Conservation (phyloP, 1,284 basidiomycete species). For the Austropuccinia psidii region DNA sequence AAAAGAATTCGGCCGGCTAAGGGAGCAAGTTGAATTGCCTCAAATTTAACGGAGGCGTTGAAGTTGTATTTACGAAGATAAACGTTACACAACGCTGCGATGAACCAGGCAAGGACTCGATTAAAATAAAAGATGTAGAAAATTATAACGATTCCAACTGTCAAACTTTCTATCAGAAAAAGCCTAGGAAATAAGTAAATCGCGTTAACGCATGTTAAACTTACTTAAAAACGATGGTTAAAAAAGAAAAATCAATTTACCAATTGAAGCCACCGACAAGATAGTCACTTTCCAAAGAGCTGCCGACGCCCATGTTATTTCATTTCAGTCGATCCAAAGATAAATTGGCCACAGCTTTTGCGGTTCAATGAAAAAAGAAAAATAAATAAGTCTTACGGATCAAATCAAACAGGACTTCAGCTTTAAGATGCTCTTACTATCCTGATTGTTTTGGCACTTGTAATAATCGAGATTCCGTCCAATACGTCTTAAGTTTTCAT, state of each 20-base stretch:
- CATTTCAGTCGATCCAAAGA: background rate
- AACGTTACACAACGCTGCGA: conserved; percentile 58
- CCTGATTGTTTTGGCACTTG: too few relatives aligned
- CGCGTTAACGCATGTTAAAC: background rate
- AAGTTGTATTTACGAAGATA: conserved; percentile 59
- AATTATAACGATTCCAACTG: conserved; percentile 60
- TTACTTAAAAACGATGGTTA: background rate
- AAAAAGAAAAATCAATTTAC: background rate
- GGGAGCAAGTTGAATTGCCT: conserved; percentile 83
- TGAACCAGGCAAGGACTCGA: conserved; percentile 62
- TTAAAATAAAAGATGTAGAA: conserved; percentile 86
- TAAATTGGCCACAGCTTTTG: too few relatives aligned
- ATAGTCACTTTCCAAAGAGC: background rate
- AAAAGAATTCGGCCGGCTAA: conserved; percentile 74
- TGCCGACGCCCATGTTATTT: background rate
- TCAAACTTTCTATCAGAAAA: conserved; percentile 63
- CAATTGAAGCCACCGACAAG: conserved; percentile 17
- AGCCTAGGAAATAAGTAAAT: conserved; percentile 36
- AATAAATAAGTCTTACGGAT: too few relatives aligned
- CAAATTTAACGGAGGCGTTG: conserved; percentile 69
- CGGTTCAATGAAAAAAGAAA: too few relatives aligned
- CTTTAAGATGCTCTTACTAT: too few relatives aligned
- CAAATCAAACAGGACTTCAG: too few relatives aligned
- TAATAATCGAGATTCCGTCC: too few relatives aligned
- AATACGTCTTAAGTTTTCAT: too few relatives aligned